Base-by-base conservation (phyloP, 306 rosid genomes). In the Acacia crassicarpa region DNA sequence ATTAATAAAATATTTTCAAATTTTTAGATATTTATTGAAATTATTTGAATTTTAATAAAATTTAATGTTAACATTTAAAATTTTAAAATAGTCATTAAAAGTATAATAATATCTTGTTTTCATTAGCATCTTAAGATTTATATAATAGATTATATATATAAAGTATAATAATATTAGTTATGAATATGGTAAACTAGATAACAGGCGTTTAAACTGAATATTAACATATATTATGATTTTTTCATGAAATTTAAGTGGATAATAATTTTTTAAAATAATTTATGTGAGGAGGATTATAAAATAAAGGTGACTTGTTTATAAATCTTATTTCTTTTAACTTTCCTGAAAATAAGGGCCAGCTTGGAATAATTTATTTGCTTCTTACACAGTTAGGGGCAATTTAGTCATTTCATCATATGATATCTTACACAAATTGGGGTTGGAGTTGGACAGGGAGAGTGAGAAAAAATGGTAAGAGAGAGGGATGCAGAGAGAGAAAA, bases 401-500 rank as follows among this genome's bases (percentile, higher is more conserved):
- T 6, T 45, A 6, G 75, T 23, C 38, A 22, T 44, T 71, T 71
- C 56, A 23, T 4, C 0, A 19, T 30, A 6, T 70, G 74, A 41
- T 16, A 71, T 43, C 51, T 43, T 14, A 7, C 75, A 71, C 75
- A 45, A 70, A 43, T 56, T 6, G 59, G 8, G 3, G 27, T 8
- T 17, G 9, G 23, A 56, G 67, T 23, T 25, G 33, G 62, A 72
- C 13, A 14, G 20, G n/a, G 74, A 79, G 35, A 67, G 20, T 13
- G 15, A 43, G 59, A 22, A 8, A 65, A 58, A 58, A 22, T n/a
- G 65, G 56, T 22, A 23, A 65, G 30, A 61, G 12, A 15, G 80
- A 77, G 82, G 38, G 80, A 62, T 76, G 3, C 4, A 62, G 43
- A 67, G n/a, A 80, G 53, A 49, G 20, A 22, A 19, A 54, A 54